Percentiles rank a stretch among this genome's conserved stretches.
These are phyloP conservation scores for Pulveroboletus ravenelii DNA, from an alignment of 768 basidiomycete genomes.

Conservation along the genomic window DNA sequence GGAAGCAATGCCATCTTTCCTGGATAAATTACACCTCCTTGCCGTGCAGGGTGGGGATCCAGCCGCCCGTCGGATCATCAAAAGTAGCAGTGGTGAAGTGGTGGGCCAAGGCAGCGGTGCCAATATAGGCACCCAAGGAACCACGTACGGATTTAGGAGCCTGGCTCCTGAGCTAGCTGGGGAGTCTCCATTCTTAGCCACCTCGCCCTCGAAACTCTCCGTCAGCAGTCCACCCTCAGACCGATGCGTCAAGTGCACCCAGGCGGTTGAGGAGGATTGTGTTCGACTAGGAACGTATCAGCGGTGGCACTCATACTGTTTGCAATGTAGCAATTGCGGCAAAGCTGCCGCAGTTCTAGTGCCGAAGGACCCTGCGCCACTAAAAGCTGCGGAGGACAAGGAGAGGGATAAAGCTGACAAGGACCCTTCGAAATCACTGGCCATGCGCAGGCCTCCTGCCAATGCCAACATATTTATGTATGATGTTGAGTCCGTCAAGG, in stretches of 20 bases:
- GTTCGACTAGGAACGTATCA: conserved; percentile 93
- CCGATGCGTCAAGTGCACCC: conserved; percentile 81
- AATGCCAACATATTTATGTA: conserved; percentile 77
- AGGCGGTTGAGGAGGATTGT: conserved; percentile 97
- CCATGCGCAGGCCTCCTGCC: conserved; percentile 71
- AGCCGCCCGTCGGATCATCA: conserved; percentile 68
- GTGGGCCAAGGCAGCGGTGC: conserved; percentile 35
- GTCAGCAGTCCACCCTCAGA: conserved; percentile 80
- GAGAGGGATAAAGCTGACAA: conserved; percentile 37
- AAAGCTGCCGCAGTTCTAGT: conserved; percentile 63
- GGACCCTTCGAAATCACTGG: conserved; percentile 55
- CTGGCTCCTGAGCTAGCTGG: conserved; percentile 89
- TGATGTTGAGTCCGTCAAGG: conserved; percentile 64
- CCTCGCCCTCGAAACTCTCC: conserved; percentile 43
- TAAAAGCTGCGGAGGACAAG: conserved; percentile 48
- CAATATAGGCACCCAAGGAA: conserved; percentile 77
- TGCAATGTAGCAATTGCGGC: conserved; percentile 81
- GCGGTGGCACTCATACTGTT: conserved; percentile 93
- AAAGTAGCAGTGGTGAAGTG: conserved; percentile 66
- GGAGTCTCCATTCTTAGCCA: conserved; percentile 66
- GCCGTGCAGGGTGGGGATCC: conserved; percentile 84
- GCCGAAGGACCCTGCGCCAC: conserved; percentile 51
- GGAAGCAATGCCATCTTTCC: conserved; percentile 83
- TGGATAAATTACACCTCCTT: conserved; percentile 89
- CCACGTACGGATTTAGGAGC: conserved; percentile 91